Base-by-base conservation (phyloP, 2,329 filamentous ascomycete genomes). In the Phialophora macrospora region DNA sequence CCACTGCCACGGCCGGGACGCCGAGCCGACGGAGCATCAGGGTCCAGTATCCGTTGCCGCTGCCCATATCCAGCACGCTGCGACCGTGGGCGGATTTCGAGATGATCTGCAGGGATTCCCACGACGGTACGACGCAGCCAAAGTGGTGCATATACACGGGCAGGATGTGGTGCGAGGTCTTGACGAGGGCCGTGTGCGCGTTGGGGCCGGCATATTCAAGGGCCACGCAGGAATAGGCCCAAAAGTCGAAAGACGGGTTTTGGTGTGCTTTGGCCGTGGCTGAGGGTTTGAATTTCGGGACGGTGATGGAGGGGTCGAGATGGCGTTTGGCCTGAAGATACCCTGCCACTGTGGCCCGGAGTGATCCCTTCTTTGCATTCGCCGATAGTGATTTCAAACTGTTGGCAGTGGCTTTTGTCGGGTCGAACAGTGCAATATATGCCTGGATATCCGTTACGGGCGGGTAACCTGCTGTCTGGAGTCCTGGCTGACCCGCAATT, bases 121-220 rank as follows among this genome's bases (percentile, higher is more conserved):
- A 88, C 9, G 84, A 86, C 0, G 90, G 90, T 22, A 87, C 87
- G 1, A 85, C 85, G 77, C 90, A 93, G 58, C 89, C 89, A 75
- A 92, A 92, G 76, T 93, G 90, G 77, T 92, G 90, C 83, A 92
- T 92, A 62, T 92, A 82, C 20, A 92, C 80, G 1, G 90, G 90
- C 8, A 92, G 82, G 6, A 91, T 81, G 71, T 90, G 88, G 77
- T 93, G 90, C 57, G 84, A 85, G 65, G 81, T 83, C 60, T 80
- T 82, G 3, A 84, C 82, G 28, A 81, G 77, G 17, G 80, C 81
- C 2, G 88, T 84, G 34, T 79, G 76, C 4, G 79, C 76, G 87
- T 85, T 41, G 78, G 77, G 14, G 1, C 88, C 87, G 57, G 83
- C 83, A 87, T 88, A 90, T 76, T 89, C 85, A 7, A 92, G 80